A percentile compares a stretch with the other conserved stretches of the same genome.
Evolutionary conservation across 2,329 filamentous ascomycete genomes (phyloP).

Genomic region (Phyllachora maydis): DNA sequence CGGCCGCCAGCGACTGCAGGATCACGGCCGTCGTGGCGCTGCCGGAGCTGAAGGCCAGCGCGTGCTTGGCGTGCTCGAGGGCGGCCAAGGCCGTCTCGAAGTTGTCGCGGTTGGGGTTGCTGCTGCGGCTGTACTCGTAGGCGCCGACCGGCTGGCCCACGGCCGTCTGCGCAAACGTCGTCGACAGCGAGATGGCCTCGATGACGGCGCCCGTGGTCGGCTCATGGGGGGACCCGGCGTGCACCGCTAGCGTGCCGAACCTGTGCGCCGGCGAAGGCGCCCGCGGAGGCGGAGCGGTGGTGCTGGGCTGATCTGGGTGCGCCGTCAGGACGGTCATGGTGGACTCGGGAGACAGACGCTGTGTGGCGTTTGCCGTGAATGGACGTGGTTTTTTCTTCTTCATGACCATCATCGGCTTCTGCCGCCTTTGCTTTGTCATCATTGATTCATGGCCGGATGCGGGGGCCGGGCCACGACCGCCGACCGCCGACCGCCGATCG

Average conservation of each 20-base stretch:
- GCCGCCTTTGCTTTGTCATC: background rate
- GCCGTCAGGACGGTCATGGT: conserved; percentile 8
- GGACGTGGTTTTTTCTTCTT: too few relatives aligned
- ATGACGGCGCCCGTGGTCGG: conserved; percentile 88
- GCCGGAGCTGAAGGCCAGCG: conserved; percentile 84
- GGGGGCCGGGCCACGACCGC: too few relatives aligned
- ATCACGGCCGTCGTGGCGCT: conserved; percentile 87
- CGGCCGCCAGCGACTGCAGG: conserved; percentile 75
- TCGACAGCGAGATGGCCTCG: conserved; percentile 85
- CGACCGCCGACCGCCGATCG: too few relatives aligned
- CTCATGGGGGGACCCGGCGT: conserved; percentile 82
- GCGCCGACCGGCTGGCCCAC: conserved; percentile 73
- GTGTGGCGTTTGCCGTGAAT: too few relatives aligned
- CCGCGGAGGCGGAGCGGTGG: conserved; percentile 55
- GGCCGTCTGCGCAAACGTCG: conserved; percentile 80
- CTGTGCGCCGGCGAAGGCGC: conserved; percentile 53
- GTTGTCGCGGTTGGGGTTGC: conserved; percentile 88
- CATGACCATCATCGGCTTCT: background rate
- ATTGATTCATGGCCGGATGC: background rate
- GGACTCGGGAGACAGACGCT: background rate
- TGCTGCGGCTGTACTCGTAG: conserved; percentile 85
- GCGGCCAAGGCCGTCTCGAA: conserved; percentile 85
- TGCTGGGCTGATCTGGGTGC: conserved; percentile 14
- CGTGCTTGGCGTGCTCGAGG: conserved; percentile 80
- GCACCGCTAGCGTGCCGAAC: conserved; percentile 88